Conservation (phyloP, 148 eudicot genomes). For the Vaccinium macrocarpon region DNA sequence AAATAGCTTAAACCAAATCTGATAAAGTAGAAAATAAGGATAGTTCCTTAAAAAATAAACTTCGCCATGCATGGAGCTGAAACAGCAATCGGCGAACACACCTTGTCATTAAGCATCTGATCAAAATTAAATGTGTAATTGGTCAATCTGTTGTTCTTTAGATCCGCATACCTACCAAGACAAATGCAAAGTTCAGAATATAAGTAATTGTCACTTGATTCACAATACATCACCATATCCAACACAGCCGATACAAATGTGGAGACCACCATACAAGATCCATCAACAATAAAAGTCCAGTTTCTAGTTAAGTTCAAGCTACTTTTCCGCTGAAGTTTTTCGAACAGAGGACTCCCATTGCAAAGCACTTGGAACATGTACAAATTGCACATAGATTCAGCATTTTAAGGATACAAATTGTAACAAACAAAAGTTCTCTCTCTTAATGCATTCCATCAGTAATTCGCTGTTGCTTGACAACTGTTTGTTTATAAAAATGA, state of each 20-base stretch:
- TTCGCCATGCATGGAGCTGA: neutral
- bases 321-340: neutral
- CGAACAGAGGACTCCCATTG: neutral
- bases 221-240: neutral
- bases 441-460: neutral
- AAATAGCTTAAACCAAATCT: neutral
- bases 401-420: neutral
- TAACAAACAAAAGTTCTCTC: neutral
- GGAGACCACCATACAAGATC: neutral
- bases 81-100: conserved; percentile 23
- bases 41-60: conserved; percentile 3
- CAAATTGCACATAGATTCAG: neutral
- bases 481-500: neutral
- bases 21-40: neutral
- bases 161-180: conserved; percentile 80
- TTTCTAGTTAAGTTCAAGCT: neutral
- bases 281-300: neutral
- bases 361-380: neutral
- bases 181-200: conserved; percentile 1
- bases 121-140: conserved; percentile 90
- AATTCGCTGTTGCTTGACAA: neutral
- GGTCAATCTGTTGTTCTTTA: conserved; percentile 91
- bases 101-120: conserved; percentile 95
- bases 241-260: neutral
- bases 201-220: neutral